Base-by-base conservation (phyloP, 306 rosid genomes). In the Datisca glomerata region DNA sequence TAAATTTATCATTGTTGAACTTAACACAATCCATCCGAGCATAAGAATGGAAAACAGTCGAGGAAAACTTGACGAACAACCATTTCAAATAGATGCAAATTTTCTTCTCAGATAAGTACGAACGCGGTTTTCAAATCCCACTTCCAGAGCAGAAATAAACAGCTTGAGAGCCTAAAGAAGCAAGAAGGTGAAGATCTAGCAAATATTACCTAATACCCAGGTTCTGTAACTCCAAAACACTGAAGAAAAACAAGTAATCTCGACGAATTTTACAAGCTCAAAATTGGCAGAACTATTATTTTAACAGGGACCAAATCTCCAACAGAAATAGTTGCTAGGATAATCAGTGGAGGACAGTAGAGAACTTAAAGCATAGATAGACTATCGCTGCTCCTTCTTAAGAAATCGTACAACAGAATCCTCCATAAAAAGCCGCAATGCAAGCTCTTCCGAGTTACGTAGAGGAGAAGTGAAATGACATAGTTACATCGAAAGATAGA, bases 201-300 rank as follows among this genome's bases (percentile, higher is more conserved):
- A 58, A 35, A 48, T 1, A 56, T 67, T 69, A 73, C 86, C 93
- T 75, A 54, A 18, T 34, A 70, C 64, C 62, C 64, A 61, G 70
- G 43, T 74, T 67, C 70, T 54, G 58, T 47, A 65, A 69, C 73
- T 67, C 48, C 49, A 15, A 36, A 22, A 51, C 35, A 49, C 15
- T 16, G 43, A 21, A 53, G 15, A 34, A 25, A 55, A 38, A 13
- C 32, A 45, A 22, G 24, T 73, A 52, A 66, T 66, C 2, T 75
- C 75, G 86, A 78, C 75, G 47, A 80, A 78, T 80, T 80, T 24
- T 31, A 2, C n/a, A n/a, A n/a, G 12, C n/a, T 13, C 35, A 31
- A 31, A 13, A 11, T 13, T 4, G 4, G n/a, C 3, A 2, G 3
- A 31, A 13, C 35, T 31, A 13, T 11, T 11, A 10, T 8, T 31